Percentiles rank a stretch among this genome's conserved stretches.
Evolutionary conservation across 1,284 basidiomycete species (phyloP).

Genomic region (Cryptococcus neoformans): DNA sequence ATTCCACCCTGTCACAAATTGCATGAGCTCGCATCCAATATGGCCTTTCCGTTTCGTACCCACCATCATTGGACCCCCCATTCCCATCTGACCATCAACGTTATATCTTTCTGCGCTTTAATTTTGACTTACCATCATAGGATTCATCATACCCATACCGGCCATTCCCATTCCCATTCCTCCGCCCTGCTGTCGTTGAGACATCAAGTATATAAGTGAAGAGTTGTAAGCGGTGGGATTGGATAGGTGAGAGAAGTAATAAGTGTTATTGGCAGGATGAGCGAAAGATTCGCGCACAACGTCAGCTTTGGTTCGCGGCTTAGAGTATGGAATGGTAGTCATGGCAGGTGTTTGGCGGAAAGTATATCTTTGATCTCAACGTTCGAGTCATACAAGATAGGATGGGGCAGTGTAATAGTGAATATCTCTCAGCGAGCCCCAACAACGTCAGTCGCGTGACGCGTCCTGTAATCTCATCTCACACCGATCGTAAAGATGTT

Average conservation of each 20-base stretch:
- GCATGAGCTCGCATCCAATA: not conserved
- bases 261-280: constrained; percentile 2
- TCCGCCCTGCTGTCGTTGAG: constrained; percentile 7
- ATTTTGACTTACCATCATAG: constrained; percentile 7
- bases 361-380: not conserved
- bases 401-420: not conserved
- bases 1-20: not conserved
- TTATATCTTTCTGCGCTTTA: not conserved
- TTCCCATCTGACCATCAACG: constrained; percentile 3
- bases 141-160: constrained; percentile 13
- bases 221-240: no score
- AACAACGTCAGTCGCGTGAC: no score
- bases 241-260: not conserved
- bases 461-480: no score
- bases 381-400: not conserved
- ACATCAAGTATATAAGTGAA: not conserved
- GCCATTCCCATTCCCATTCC: constrained; percentile 14
- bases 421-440: no score
- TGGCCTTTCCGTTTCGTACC: constrained; percentile 9
- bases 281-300: constrained; percentile 8
- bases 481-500: no score
- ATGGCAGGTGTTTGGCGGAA: not conserved
- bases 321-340: constrained; percentile 3
- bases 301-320: constrained; percentile 17
- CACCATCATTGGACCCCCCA: constrained; percentile 6